These are phyloP conservation scores for Debaryomyces coudertii DNA, from an alignment of 1,139 yeast genomes.

Conservation along the genomic window DNA sequence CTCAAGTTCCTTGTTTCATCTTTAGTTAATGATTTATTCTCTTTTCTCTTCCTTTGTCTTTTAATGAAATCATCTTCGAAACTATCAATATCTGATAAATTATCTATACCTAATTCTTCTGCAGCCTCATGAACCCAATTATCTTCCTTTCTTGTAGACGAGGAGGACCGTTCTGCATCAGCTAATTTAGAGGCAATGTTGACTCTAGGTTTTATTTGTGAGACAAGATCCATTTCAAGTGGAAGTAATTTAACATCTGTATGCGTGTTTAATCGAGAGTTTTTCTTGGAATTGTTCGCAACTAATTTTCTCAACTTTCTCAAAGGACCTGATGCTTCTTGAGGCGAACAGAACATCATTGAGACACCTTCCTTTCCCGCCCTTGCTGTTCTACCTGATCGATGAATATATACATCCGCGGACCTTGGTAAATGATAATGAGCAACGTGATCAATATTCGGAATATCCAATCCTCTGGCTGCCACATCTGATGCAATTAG, in stretches of 20 bases:
- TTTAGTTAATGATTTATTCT: constrained; percentile 55
- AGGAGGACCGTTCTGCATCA: constrained; percentile 63
- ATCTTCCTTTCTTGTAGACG: constrained; percentile 68
- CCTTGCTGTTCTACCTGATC: constrained; percentile 98
- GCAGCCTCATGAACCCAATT: constrained; percentile 91
- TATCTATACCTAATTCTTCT: constrained; percentile 85
- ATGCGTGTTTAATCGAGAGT: constrained; percentile 32
- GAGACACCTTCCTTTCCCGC: constrained; percentile 95
- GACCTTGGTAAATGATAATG: constrained; percentile 95
- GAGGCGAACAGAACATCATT: constrained; percentile 89
- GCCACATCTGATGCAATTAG: constrained; percentile 97
- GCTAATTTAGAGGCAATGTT: constrained; percentile 72
- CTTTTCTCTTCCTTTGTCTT: constrained; percentile 63
- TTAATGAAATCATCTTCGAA: constrained; percentile 68
- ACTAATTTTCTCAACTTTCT: constrained; percentile 71
- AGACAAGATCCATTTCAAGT: constrained; percentile 71
- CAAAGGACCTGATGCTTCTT: constrained; percentile 88
- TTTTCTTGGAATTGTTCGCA: constrained; percentile 36
- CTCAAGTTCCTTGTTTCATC: constrained; percentile 53
- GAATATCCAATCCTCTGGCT: constrained; percentile 96
- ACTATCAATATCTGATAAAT: constrained; percentile 58
- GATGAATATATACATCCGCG: constrained; percentile 92
- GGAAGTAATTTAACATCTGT: constrained; percentile 75
- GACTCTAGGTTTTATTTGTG: constrained; percentile 72
- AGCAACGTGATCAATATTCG: constrained; percentile 88